Conservation (phyloP, 2,329 filamentous ascomycete species). For the Leptographium radiaticola region DNA sequence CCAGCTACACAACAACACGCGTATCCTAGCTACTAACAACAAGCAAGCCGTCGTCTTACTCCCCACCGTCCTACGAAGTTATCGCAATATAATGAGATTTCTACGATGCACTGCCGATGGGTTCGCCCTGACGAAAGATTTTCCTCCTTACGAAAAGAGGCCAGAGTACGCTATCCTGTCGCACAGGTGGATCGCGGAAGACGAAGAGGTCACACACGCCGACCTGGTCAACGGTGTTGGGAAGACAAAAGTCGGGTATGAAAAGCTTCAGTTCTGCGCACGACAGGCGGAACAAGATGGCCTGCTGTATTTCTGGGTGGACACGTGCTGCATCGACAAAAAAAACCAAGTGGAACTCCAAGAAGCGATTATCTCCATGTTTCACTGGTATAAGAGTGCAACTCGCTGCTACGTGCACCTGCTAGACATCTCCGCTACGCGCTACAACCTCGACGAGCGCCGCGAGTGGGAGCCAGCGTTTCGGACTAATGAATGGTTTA, state of each 20-base stretch:
- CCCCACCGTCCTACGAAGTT: not conserved
- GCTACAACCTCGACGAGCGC: not conserved
- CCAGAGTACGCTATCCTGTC: conserved; percentile 13
- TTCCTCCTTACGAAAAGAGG: not conserved
- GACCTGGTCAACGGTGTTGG: conserved; percentile 6
- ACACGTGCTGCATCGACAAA: conserved; percentile 10
- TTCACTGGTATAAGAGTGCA: conserved; percentile 4
- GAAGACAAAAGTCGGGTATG: conserved; percentile 2
- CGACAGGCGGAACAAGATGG: not conserved
- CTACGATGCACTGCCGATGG: not conserved
- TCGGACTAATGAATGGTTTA: conserved; percentile 1
- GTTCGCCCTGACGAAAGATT: not conserved
- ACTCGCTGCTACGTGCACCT: conserved; percentile 7
- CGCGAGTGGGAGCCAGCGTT: not conserved
- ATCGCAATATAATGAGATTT: not conserved
- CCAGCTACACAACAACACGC: not conserved
- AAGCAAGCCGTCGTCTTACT: not conserved
- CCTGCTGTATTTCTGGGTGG: too few species aligned
- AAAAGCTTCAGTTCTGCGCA: conserved; percentile 4
- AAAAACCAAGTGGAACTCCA: conserved; percentile 2
- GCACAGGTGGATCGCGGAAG: conserved; percentile 14
- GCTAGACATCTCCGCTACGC: not conserved
- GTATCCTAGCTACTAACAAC: not conserved
- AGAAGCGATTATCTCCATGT: conserved; percentile 9
- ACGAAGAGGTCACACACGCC: conserved; percentile 7